Percentiles rank a stretch among this genome's conserved stretches.
Evolutionary conservation across 495 filamentous ascomycete species (phyloP).

Genomic region (Penicillium argentinense): DNA sequence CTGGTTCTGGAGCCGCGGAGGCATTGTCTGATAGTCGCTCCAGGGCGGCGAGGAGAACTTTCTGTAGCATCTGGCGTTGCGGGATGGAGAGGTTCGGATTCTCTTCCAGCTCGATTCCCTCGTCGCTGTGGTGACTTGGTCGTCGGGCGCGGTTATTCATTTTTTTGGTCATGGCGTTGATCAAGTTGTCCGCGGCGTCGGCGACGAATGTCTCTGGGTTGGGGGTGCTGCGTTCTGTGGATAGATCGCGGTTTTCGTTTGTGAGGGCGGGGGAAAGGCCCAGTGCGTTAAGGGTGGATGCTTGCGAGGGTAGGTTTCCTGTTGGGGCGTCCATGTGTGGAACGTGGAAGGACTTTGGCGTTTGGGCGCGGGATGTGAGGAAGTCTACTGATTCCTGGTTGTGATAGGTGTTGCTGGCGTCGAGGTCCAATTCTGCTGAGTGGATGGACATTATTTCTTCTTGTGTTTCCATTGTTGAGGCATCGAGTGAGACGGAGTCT

Average conservation of each 20-base stretch:
- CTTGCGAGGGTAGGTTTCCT: not conserved
- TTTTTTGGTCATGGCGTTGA: conserved; percentile 40
- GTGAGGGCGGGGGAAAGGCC: not conserved
- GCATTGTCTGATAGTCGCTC: conserved; percentile 29
- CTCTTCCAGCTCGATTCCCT: conserved; percentile 25
- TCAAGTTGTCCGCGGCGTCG: conserved; percentile 35
- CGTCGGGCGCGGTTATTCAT: conserved; percentile 31
- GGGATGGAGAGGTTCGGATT: conserved; percentile 26
- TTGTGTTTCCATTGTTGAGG: conserved; percentile 5
- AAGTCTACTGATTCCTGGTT: conserved; percentile 5
- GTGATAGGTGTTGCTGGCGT: not conserved
- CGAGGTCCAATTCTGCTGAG: conserved; percentile 12
- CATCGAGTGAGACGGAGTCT: conserved; percentile 11
- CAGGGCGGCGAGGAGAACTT: conserved; percentile 33
- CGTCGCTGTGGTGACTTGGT: conserved; percentile 27
- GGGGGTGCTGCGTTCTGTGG: not conserved
- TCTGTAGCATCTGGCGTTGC: conserved; percentile 39
- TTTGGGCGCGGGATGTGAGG: conserved; percentile 3
- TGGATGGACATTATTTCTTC: conserved; percentile 14
- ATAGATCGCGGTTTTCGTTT: not conserved
- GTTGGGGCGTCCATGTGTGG: not conserved
- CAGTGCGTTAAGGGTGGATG: not conserved
- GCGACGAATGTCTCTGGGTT: conserved; percentile 30
- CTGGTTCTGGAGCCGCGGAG: conserved; percentile 11
- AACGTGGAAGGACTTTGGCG: conserved; percentile 5